Evolutionary conservation across 73 alveolate species (phyloP).

Genomic region (Breviolum minutum): DNA sequence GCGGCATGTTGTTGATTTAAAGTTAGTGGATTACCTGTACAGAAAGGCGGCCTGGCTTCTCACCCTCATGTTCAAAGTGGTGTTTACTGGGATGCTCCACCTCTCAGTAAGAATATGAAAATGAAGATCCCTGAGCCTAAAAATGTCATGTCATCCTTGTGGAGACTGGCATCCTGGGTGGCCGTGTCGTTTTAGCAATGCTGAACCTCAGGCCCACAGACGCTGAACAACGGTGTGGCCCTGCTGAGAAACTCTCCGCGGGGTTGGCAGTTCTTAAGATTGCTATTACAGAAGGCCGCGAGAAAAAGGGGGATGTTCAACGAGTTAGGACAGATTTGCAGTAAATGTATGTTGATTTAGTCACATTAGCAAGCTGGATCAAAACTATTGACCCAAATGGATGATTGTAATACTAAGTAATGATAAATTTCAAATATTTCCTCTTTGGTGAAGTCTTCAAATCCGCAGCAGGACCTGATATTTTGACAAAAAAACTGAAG

Average conservation of each 20-base stretch:
- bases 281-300: constrained; percentile 61
- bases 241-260: constrained; percentile 81
- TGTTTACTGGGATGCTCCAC: neutral
- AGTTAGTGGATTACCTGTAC: too few relatives aligned
- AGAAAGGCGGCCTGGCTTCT: too few relatives aligned
- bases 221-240: constrained; percentile 92
- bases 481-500: too few relatives aligned
- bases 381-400: too few relatives aligned
- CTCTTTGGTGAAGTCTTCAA: too few relatives aligned
- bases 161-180: neutral
- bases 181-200: neutral
- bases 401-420: too few relatives aligned
- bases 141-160: neutral
- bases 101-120: neutral
- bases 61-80: neutral
- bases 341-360: neutral
- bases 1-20: too few relatives aligned
- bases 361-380: neutral
- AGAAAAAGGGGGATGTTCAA: neutral
- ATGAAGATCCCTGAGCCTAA: too few relatives aligned
- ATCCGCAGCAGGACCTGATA: too few relatives aligned
- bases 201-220: constrained; percentile 41
- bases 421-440: too few relatives aligned
- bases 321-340: neutral
- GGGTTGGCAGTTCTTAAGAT: constrained; percentile 56